These are phyloP conservation scores for Agroathelia rolfsii DNA, from an alignment of 1,284 basidiomycete genomes.

Conservation along the genomic window DNA sequence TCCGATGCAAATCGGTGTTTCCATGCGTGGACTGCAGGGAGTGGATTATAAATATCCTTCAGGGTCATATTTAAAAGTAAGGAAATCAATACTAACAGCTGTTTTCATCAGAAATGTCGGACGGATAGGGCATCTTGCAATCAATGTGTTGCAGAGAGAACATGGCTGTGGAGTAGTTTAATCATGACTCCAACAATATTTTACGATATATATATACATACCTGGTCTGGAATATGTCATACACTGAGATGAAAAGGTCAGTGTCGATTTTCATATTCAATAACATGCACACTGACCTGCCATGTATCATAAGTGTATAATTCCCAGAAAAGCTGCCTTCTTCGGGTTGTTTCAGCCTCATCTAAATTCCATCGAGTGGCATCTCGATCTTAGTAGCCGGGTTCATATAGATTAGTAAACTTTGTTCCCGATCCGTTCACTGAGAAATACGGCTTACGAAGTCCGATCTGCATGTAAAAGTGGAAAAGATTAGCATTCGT, in stretches of 20 bases:
- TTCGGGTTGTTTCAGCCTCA: slow-evolving; percentile 45
- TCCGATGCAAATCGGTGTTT: slow-evolving; percentile 70
- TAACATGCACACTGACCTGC: slow-evolving; percentile 31
- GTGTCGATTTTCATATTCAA: background rate
- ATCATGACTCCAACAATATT: too few species aligned
- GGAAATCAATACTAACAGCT: slow-evolving; percentile 54
- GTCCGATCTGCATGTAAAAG: slow-evolving; percentile 45
- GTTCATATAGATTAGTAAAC: slow-evolving; percentile 8
- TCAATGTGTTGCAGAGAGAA: slow-evolving; percentile 65
- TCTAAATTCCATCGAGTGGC: slow-evolving; percentile 59
- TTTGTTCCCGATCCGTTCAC: slow-evolving; percentile 7
- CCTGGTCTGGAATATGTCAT: slow-evolving; percentile 67
- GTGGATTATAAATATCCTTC: too few species aligned
- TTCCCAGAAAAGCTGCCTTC: slow-evolving; percentile 68
- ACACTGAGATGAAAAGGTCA: slow-evolving; percentile 27
- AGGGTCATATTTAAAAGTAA: slow-evolving; percentile 4
- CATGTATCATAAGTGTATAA: slow-evolving; percentile 67
- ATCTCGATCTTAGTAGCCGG: slow-evolving; percentile 48
- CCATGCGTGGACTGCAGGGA: slow-evolving; percentile 56
- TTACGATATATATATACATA: too few species aligned
- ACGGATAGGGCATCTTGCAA: slow-evolving; percentile 54
- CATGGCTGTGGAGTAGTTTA: too few species aligned
- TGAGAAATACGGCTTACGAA: slow-evolving; percentile 47
- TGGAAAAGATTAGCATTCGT: slow-evolving; percentile 6
- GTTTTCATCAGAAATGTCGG: slow-evolving; percentile 46